Evolutionary conservation across 2,329 filamentous ascomycete species (phyloP).

Genomic region (Calonectria ilicicola): DNA sequence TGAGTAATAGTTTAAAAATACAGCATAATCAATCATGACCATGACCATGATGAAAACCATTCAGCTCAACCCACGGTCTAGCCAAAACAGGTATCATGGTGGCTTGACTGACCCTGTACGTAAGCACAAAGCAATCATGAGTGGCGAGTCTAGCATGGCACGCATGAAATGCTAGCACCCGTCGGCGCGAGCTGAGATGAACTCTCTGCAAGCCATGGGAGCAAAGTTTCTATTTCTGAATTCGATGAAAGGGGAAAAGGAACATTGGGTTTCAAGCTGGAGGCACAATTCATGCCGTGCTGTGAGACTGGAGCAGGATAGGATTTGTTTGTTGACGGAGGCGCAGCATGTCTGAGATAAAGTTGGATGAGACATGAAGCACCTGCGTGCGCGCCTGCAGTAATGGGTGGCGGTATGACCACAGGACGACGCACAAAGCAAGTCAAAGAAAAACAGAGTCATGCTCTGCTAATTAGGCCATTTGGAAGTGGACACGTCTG

Average conservation of each 20-base stretch:
- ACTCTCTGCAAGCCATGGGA: not conserved
- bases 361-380: conserved; percentile 1
- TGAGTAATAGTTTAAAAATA: conserved; percentile 12
- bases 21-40: not conserved
- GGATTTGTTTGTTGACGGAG: conserved; percentile 6
- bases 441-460: not conserved
- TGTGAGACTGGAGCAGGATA: conserved; percentile 12
- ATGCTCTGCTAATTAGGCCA: not conserved
- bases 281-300: not conserved
- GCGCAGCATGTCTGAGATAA: conserved; percentile 17
- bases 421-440: not conserved
- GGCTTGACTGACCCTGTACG: not conserved
- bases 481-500: conserved; percentile 7
- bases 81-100: not conserved
- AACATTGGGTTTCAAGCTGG: not conserved
- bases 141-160: not conserved
- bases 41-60: conserved; percentile 7
- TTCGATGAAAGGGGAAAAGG: not conserved
- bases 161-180: not conserved
- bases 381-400: not conserved
- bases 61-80: not conserved
- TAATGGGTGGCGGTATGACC: not conserved
- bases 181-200: conserved; percentile 1
- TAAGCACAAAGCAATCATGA: not conserved
- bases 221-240: conserved; percentile 17